Evolutionary conservation across 2,329 filamentous ascomycete species (phyloP), one percentile per base, ranked within the genome.

Genomic region (Kalaharituber pfeilii): DNA sequence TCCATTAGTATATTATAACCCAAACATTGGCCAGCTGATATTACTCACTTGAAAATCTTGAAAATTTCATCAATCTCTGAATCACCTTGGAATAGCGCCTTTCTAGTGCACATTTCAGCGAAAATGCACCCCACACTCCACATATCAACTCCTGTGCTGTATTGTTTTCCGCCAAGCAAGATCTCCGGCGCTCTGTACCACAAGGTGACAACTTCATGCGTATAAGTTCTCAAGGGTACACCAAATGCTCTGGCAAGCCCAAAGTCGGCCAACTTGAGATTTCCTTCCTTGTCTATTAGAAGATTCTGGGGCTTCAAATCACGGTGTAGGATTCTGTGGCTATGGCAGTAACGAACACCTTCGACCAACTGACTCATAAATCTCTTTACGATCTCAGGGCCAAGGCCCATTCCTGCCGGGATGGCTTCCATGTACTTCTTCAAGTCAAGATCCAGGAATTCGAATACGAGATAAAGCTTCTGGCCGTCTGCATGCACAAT

Each of bases 361-460:
- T 86, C 78, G 65, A 87, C 83, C 55, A 94, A 73, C 70, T 94
- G 86, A 65, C 78, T 79, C 82, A 93, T 93, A 71, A 94, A 94
- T 70, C 86, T 89, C 73, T 89, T 89, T 62, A 94, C 79, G 75
- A 94, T 88, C 53, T 76, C 76, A 51, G 84, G 78, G 54, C 82
- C 83, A 55, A 94, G 73, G 4, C 84, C 84, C 63, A 91, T 72
- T 50, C 84, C 85, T 62, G 89, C 84, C 7, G 87, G 87, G 51
- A 94, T 73, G 42, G 86, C 77, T 69, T 94, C 87, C 86, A 94
- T 94, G 70, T 93, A 94, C 69, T 93, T 94, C 73, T 94, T 94
- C 63, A 94, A 73, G 65, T 94, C 87, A 55, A 89, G 75, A 66
- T 94, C 87, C 62, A 94, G 81, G 69, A 85, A 94, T 68, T 94